Conservation (phyloP, 345 rosid genomes). For the Aurinia saxatilis region DNA sequence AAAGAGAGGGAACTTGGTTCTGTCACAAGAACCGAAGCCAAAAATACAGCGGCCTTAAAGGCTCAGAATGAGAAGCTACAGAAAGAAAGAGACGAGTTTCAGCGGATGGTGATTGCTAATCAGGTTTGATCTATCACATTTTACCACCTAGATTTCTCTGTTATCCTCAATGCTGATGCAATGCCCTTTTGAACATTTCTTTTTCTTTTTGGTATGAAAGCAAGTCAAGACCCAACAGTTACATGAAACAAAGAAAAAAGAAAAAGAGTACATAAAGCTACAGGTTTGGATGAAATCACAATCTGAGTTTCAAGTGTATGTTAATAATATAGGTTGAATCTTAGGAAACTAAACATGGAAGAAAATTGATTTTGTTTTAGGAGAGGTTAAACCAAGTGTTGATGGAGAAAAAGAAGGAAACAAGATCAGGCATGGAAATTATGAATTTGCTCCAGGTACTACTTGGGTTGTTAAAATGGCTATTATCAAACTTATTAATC, state of each 20-base stretch:
- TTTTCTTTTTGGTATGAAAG: constrained; percentile 28
- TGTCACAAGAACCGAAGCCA: constrained; percentile 84
- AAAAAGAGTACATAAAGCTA: constrained; percentile 92
- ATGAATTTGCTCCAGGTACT: constrained; percentile 96
- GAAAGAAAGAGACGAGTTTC: constrained; percentile 96
- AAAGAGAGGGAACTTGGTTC: constrained; percentile 95
- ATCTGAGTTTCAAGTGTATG: not conserved
- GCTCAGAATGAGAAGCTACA: constrained; percentile 86
- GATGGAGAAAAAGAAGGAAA: constrained; percentile 99
- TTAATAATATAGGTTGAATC: not conserved
- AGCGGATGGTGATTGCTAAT: constrained; percentile 91
- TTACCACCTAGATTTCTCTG: not conserved
- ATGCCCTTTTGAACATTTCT: constrained; percentile 9
- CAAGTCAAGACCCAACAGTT: constrained; percentile 97
- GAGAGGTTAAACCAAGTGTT: constrained; percentile 94
- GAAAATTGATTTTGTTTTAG: constrained; percentile 27
- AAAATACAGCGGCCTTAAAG: constrained; percentile 76
- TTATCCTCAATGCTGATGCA: not conserved
- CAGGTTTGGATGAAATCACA: constrained; percentile 43
- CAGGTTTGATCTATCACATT: constrained; percentile 44
- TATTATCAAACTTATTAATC: too few species aligned
- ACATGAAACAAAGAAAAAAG: constrained; percentile 96
- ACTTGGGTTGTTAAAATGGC: not conserved
- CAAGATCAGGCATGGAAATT: constrained; percentile 96
- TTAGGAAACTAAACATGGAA: not conserved